Evolutionary conservation across 495 filamentous ascomycete species (phyloP), one percentile per base, ranked within the genome.

Genomic region (Tuber borchii): DNA sequence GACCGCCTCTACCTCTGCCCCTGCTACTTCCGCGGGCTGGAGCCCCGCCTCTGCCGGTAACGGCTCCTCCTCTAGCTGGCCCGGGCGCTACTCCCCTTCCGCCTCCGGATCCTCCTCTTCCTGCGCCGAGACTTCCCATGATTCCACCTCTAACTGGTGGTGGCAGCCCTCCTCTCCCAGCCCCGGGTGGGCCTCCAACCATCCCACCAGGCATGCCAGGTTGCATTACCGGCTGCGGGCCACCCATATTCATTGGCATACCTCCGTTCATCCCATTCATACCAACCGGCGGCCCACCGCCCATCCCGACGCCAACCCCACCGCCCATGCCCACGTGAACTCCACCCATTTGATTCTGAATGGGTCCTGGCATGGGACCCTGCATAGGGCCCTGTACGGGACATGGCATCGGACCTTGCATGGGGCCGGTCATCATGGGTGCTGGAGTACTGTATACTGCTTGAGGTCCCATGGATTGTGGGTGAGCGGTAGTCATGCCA

Each of bases 51-150:
- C 76, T 78, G 17, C 43, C 44, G 12, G 48, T 3, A 26, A 43
- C 44, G 37, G 70, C 39, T 40, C 73, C 77, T 26, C 77, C 51
- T 61, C 75, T 43, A 1, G 19, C 46, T 51, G 37, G 43, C 43
- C 69, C 39, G 22, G 22, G 39, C 19, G 39, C 70, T 31, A 14
- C 44, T 71, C 40, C 44, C n/a, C 70, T 26, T 26, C 40, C 70
- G 40, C 70, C 70, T n/a, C 70, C 70, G 39, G 22, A n/a, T n/a
- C n/a, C n/a, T n/a, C n/a, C n/a, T n/a, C n/a, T n/a, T n/a, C n/a
- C n/a, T n/a, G n/a, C n/a, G n/a, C n/a, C n/a, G n/a, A 14, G 48
- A 22, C 76, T 51, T 5, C 68, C 42, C 16, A 61, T 34, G 17
- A 75, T 69, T 22, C 68, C 65, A 34, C 72, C 69, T n/a, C 65